These are phyloP conservation scores for Friedmanniomyces endolithicus DNA, from an alignment of 495 filamentous ascomycete genomes.

Conservation along the genomic window DNA sequence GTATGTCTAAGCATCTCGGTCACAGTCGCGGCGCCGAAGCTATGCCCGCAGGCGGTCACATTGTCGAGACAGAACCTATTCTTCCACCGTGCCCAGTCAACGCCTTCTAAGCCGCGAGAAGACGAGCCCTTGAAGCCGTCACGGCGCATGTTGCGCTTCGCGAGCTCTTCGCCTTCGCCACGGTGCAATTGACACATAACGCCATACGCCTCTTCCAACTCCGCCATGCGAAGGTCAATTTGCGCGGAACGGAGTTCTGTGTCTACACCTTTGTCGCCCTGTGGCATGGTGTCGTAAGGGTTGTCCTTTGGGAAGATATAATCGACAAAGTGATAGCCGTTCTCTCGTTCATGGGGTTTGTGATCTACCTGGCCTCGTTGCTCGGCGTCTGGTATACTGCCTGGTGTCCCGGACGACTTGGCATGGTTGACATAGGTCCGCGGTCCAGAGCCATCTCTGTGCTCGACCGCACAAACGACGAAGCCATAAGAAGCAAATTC, in stretches of 20 bases:
- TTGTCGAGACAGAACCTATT: constrained; percentile 25
- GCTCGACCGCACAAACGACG: constrained; percentile 35
- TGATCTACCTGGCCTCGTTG: constrained; percentile 24
- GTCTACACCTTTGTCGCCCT: constrained; percentile 33
- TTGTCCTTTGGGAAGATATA: constrained; percentile 36
- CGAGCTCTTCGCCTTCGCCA: constrained; percentile 28
- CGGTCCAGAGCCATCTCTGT: constrained; percentile 35
- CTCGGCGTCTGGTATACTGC: constrained; percentile 23
- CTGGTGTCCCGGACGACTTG: constrained; percentile 12
- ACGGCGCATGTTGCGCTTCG: constrained; percentile 36
- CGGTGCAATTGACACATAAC: constrained; percentile 26
- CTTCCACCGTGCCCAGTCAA: constrained; percentile 32
- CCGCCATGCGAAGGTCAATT: constrained; percentile 32
- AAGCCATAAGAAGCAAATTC: constrained; percentile 38
- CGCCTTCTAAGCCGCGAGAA: constrained; percentile 36
- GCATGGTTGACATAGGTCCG: constrained; percentile 33
- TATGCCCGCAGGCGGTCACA: constrained; percentile 30
- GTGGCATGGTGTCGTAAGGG: constrained; percentile 31
- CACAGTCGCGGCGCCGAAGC: constrained; percentile 32
- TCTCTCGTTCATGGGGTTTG: constrained; percentile 19
- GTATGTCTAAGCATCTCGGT: constrained; percentile 34
- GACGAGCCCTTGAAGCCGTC: constrained; percentile 41
- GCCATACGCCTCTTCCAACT: constrained; percentile 33
- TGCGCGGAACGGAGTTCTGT: constrained; percentile 33
- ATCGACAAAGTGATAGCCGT: constrained; percentile 29